A percentile compares a stretch with the other conserved stretches of the same genome.
phyloP scores from a whole-genome alignment of 139 green algal genomes.

The Chlorella sp. region DNA sequence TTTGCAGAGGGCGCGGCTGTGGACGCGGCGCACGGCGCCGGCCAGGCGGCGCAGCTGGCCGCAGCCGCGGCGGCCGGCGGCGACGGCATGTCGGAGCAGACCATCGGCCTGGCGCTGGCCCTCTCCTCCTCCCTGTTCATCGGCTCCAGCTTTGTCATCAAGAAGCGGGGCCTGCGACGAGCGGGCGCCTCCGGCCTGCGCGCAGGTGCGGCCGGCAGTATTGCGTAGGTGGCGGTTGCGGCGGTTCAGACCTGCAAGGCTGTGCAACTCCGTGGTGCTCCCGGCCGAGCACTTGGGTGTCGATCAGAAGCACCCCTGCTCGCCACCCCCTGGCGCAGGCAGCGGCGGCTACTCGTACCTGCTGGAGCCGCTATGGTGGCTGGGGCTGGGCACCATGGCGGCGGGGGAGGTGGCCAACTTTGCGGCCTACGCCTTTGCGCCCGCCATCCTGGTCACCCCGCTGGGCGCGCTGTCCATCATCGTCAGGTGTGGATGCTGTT shows the following conservation, averaged over 20 bases:
- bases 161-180: conserved; percentile 93
- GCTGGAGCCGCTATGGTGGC: conserved; percentile 95
- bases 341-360: conserved; percentile 95
- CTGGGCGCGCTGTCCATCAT: conserved; percentile 93
- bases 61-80: background rate
- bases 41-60: background rate
- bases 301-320: background rate
- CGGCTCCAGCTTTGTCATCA: conserved; percentile 97
- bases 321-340: conserved; percentile 59
- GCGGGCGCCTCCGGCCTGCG: conserved; percentile 81
- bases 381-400: conserved; percentile 93
- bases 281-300: no score
- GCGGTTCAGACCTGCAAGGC: no score
- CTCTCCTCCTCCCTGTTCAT: conserved; percentile 92
- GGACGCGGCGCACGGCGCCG: background rate
- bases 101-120: conserved; percentile 86
- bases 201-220: conserved; percentile 66
- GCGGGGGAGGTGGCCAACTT: conserved; percentile 96
- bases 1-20: background rate
- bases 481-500: conserved; percentile 69
- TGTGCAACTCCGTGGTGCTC: no score
- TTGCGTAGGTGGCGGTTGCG: no score
- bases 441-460: conserved; percentile 95
- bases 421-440: conserved; percentile 97
- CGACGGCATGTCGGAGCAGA: conserved; percentile 58